Evolutionary conservation across 2,329 filamentous ascomycete genomes (phyloP).

Genomic region (Cladophialophora bantiana): DNA sequence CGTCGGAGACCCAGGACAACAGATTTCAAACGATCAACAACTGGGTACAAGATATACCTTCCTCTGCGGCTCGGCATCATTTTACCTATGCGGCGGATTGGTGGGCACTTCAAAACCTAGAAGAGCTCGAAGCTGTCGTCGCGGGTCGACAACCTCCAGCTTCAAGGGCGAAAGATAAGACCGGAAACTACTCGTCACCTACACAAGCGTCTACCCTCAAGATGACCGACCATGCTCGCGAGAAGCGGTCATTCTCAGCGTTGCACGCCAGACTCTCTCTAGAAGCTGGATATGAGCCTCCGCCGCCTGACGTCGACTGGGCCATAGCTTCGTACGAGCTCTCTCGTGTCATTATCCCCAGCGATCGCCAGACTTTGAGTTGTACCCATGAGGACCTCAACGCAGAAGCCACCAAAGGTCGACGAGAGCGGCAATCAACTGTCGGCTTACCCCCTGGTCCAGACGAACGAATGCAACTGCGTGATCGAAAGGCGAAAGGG

Average conservation of each 20-base stretch:
- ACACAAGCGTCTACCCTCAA: constrained; percentile 88
- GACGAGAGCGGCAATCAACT: constrained; percentile 69
- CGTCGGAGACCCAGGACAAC: constrained; percentile 2
- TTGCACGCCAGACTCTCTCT: constrained; percentile 38
- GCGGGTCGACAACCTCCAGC: constrained; percentile 58
- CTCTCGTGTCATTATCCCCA: constrained; percentile 80
- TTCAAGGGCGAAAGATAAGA: constrained; percentile 63
- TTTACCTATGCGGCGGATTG: constrained; percentile 52
- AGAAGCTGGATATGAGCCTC: constrained; percentile 63
- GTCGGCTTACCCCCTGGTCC: constrained; percentile 53
- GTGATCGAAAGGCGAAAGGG: constrained; percentile 68
- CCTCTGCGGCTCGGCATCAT: constrained; percentile 23
- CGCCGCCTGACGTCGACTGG: constrained; percentile 85
- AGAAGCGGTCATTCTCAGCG: constrained; percentile 37
- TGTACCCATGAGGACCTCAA: constrained; percentile 80
- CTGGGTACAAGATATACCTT: constrained; percentile 23
- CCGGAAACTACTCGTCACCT: constrained; percentile 81
- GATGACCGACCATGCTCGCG: constrained; percentile 70
- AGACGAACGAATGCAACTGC: constrained; percentile 71
- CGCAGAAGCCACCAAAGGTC: constrained; percentile 67
- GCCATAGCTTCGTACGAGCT: constrained; percentile 81
- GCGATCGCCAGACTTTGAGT: constrained; percentile 75
- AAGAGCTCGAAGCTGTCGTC: constrained; percentile 70
- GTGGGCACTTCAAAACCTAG: constrained; percentile 73
- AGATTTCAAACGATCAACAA: constrained; percentile 34